Conservation (phyloP, 2,329 filamentous ascomycete genomes). For the Cercospora sp. region DNA sequence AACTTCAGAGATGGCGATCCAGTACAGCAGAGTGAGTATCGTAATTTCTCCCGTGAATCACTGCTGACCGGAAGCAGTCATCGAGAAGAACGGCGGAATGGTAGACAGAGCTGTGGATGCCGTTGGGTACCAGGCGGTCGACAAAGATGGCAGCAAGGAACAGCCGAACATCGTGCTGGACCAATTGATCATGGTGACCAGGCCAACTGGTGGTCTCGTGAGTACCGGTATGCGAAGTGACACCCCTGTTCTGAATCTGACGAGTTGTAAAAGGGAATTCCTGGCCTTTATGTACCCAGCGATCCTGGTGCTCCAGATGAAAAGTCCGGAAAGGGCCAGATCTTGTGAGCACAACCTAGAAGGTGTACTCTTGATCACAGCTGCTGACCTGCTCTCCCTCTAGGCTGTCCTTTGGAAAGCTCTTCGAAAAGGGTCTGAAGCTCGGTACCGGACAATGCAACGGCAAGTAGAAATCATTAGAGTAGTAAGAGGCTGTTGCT, state of each 20-base stretch:
- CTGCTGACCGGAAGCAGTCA: slow-evolving; percentile 12
- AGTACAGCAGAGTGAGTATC: slow-evolving; percentile 52
- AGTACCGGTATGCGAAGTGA: slow-evolving; percentile 37
- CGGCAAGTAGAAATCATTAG: not conserved
- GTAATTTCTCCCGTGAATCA: no score
- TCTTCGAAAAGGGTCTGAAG: slow-evolving; percentile 66
- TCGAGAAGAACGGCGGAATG: slow-evolving; percentile 21
- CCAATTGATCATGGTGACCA: slow-evolving; percentile 63
- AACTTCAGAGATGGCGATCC: slow-evolving; percentile 62
- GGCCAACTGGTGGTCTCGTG: slow-evolving; percentile 60
- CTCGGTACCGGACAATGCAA: slow-evolving; percentile 54
- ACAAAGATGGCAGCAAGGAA: slow-evolving; percentile 57
- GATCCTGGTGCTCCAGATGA: slow-evolving; percentile 65
- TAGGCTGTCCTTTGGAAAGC: slow-evolving; percentile 9
- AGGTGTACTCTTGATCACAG: not conserved
- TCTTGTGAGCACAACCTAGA: slow-evolving; percentile 41
- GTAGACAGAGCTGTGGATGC: slow-evolving; percentile 62
- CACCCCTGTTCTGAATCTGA: not conserved
- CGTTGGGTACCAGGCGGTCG: slow-evolving; percentile 65
- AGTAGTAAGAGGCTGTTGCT: not conserved
- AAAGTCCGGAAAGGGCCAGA: slow-evolving; percentile 62
- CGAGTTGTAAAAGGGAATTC: slow-evolving; percentile 3
- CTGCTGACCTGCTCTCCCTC: not conserved
- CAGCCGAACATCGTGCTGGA: slow-evolving; percentile 64
- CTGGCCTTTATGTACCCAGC: slow-evolving; percentile 43